These are phyloP conservation scores for Trichophyton benhamiae DNA, from an alignment of 2,329 filamentous ascomycete species.

Conservation along the genomic window DNA sequence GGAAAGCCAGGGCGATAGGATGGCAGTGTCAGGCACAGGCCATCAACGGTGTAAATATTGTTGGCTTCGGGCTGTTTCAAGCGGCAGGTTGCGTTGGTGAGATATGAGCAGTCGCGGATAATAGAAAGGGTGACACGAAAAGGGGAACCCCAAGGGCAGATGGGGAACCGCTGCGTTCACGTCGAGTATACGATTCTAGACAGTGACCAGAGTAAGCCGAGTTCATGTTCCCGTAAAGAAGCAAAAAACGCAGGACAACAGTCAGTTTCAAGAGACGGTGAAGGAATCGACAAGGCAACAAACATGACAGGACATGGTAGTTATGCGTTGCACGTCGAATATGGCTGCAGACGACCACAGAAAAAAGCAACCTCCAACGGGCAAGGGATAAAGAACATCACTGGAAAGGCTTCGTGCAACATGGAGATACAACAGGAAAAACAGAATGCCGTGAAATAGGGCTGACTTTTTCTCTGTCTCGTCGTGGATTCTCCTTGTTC, in stretches of 20 bases:
- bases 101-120: constrained; percentile 1
- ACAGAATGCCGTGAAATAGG: not conserved
- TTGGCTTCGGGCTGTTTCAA: not conserved
- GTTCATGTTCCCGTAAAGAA: not conserved
- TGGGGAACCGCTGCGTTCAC: not conserved
- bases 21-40: not conserved
- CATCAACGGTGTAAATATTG: not conserved
- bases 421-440: not conserved
- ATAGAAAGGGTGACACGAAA: not conserved
- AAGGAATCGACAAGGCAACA: constrained; percentile 1
- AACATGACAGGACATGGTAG: constrained; percentile 1
- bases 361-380: constrained; percentile 2
- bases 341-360: not conserved
- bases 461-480: constrained; percentile 1
- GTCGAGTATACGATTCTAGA: not conserved
- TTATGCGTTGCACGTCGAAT: not conserved
- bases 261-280: not conserved
- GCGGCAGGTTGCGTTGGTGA: not conserved
- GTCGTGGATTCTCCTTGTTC: not conserved
- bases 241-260: not conserved
- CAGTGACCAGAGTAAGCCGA: not conserved
- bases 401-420: constrained; percentile 4
- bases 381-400: constrained; percentile 1
- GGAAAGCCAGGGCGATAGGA: not conserved
- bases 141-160: not conserved